Conservation (phyloP, 1,284 basidiomycete genomes). For the Rhodotorula sp. region DNA sequence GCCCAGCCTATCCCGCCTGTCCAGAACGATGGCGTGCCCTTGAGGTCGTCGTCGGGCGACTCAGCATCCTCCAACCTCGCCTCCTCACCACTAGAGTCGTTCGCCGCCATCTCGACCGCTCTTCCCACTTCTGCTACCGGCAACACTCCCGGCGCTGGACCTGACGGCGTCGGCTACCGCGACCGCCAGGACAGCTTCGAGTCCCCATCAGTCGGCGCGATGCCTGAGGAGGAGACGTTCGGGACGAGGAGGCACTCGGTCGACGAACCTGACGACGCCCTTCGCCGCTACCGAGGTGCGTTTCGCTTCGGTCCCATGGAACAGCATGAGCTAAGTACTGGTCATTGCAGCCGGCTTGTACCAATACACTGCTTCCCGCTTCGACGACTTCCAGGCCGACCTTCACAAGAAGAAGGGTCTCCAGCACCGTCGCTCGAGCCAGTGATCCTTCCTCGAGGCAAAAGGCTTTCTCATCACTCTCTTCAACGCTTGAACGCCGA, state of each 20-base stretch:
- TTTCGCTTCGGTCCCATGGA: background rate
- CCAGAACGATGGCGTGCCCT: background rate
- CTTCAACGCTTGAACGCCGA: background rate
- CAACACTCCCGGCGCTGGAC: background rate
- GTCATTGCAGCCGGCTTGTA: constrained; percentile 15
- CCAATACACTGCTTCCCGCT: constrained; percentile 19
- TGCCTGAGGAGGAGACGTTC: background rate
- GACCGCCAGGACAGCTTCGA: constrained; percentile 12
- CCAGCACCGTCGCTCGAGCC: background rate
- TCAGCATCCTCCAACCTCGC: constrained; percentile 12
- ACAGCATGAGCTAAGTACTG: background rate
- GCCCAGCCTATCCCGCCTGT: constrained; percentile 7
- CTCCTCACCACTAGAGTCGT: constrained; percentile 9
- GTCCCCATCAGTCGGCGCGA: constrained; percentile 4
- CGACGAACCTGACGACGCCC: constrained; percentile 16
- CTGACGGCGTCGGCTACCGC: background rate
- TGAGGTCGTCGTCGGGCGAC: constrained; percentile 1
- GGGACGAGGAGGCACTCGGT: background rate
- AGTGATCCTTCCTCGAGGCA: background rate
- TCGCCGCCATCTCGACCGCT: constrained; percentile 3
- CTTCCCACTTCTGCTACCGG: constrained; percentile 5
- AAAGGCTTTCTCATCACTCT: background rate
- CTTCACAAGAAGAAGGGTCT: constrained; percentile 15
- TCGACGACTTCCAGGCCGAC: constrained; percentile 30
- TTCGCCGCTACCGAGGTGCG: constrained; percentile 27